A percentile compares a stretch with the other conserved stretches of the same genome.
phyloP scores from a whole-genome alignment of 2,329 filamentous ascomycete genomes.

The Trichoderma sp. region DNA sequence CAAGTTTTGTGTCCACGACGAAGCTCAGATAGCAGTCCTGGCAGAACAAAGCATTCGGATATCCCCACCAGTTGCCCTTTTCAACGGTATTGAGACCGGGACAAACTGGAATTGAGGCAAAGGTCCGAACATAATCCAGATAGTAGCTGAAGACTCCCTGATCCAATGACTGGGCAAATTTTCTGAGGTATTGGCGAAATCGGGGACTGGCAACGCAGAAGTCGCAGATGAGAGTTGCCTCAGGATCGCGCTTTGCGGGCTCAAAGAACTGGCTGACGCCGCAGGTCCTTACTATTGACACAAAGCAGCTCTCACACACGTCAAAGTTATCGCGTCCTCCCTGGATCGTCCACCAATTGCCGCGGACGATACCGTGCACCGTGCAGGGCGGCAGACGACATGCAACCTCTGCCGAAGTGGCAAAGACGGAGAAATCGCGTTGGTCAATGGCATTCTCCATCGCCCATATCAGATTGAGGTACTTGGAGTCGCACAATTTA shows the following conservation, averaged over 20 bases:
- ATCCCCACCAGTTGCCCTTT: constrained; percentile 42
- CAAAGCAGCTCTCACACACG: constrained; percentile 43
- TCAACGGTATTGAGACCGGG: constrained; percentile 35
- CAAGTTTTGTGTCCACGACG: constrained; percentile 37
- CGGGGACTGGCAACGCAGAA: constrained; percentile 37
- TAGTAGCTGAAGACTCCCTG: constrained; percentile 40
- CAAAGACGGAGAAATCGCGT: constrained; percentile 37
- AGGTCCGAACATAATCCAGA: constrained; percentile 37
- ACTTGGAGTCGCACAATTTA: constrained; percentile 31
- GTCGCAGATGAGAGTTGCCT: constrained; percentile 37
- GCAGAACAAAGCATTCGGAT: constrained; percentile 40
- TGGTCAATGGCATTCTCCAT: constrained; percentile 35
- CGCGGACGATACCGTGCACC: constrained; percentile 35
- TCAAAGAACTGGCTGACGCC: constrained; percentile 39
- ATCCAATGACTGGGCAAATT: constrained; percentile 39
- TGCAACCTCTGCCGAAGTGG: constrained; percentile 34
- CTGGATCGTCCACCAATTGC: constrained; percentile 42
- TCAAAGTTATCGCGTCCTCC: constrained; percentile 33
- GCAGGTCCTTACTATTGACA: constrained; percentile 37
- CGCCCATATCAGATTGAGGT: constrained; percentile 34
- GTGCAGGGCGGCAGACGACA: constrained; percentile 36
- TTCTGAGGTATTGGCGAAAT: constrained; percentile 34
- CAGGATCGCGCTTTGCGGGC: constrained; percentile 28
- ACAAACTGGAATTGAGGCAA: constrained; percentile 37
- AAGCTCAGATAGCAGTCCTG: constrained; percentile 41